Percentiles rank a stretch among this genome's conserved stretches.
phyloP scores from a whole-genome alignment of 495 filamentous ascomycete species.

The Astrothelium macrocarpum region DNA sequence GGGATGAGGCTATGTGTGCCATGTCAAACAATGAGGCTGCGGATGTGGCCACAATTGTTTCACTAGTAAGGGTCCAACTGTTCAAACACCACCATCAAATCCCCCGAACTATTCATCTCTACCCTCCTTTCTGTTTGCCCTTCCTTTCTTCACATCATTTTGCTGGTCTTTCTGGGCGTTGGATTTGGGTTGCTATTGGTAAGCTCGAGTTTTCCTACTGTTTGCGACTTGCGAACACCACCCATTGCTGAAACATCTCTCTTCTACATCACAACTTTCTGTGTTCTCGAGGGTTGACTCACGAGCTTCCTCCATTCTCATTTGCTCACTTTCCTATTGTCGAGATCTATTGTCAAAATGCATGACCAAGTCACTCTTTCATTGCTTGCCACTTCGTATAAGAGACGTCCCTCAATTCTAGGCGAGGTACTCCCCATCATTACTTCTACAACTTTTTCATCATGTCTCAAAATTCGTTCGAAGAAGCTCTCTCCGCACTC shows the following conservation, averaged over 20 bases:
- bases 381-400: too few species aligned
- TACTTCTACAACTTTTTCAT: too few species aligned
- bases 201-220: background rate
- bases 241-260: background rate
- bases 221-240: background rate
- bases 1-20: too few species aligned
- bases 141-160: background rate
- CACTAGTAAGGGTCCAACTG: constrained; percentile 1
- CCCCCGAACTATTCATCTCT: background rate
- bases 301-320: background rate
- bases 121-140: background rate
- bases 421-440: too few species aligned
- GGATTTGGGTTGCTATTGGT: background rate
- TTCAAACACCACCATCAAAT: background rate
- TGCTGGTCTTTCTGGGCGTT: background rate
- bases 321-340: background rate
- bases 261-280: background rate
- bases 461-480: too few species aligned
- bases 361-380: background rate
- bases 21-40: too few species aligned
- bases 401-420: too few species aligned
- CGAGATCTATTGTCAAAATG: background rate
- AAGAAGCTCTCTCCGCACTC: too few species aligned
- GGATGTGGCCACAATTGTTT: background rate
- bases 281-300: background rate